Evolutionary conservation across 192 early-diverging fungal species (phyloP).

Genomic region (Oehlia diaphana): DNA sequence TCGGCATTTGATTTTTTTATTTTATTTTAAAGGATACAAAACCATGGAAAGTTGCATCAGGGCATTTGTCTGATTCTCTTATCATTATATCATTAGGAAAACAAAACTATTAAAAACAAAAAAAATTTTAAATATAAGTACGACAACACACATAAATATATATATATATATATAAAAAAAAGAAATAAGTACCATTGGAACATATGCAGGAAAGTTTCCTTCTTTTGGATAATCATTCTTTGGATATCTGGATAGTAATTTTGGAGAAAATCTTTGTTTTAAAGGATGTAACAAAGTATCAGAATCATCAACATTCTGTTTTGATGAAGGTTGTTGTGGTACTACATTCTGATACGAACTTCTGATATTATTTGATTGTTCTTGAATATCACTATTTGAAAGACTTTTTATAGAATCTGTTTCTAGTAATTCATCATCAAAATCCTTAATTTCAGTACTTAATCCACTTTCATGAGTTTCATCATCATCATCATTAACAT

Average conservation of each 20-base stretch:
- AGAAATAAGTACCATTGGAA: conserved; percentile 12
- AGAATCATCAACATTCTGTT: not conserved
- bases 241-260: conserved; percentile 3
- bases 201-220: conserved; percentile 13
- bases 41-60: conserved; percentile 40
- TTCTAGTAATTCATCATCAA: not conserved
- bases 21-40: conserved; percentile 34
- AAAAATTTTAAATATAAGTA: not conserved
- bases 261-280: conserved; percentile 4
- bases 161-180: not conserved
- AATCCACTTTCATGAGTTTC: too few species aligned
- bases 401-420: not conserved
- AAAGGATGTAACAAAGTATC: conserved; percentile 1
- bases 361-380: not conserved
- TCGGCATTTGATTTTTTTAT: not conserved
- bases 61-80: conserved; percentile 29
- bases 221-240: conserved; percentile 15
- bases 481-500: not conserved
- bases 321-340: conserved; percentile 2
- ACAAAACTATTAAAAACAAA: conserved; percentile 35
- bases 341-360: conserved; percentile 18
- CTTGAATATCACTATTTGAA: not conserved
- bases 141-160: not conserved
- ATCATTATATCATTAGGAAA: conserved; percentile 42
- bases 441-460: not conserved